A percentile compares a stretch with the other conserved stretches of the same genome.
These are phyloP conservation scores for Backusella tuberculispora DNA, from an alignment of 192 early-diverging fungal genomes.

Conservation along the genomic window DNA sequence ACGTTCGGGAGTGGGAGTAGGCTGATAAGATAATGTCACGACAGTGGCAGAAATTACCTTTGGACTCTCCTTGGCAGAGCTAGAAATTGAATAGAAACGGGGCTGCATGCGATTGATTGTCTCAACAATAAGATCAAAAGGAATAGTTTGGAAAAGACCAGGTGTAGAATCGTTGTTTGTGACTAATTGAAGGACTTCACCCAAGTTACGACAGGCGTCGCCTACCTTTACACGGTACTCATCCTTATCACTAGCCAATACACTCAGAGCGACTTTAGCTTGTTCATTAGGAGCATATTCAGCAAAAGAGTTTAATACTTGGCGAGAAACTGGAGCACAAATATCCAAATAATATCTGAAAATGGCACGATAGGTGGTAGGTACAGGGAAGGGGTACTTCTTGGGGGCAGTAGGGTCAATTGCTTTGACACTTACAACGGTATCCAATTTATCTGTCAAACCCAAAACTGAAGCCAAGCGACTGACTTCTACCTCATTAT, in stretches of 20 bases:
- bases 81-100: constrained; percentile 97
- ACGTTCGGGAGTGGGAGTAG: constrained; percentile 47
- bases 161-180: constrained; percentile 7
- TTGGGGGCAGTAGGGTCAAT: constrained; percentile 81
- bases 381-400: constrained; percentile 86
- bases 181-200: constrained; percentile 68
- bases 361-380: constrained; percentile 83
- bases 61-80: constrained; percentile 77
- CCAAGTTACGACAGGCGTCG: constrained; percentile 72
- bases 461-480: constrained; percentile 65
- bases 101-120: constrained; percentile 81
- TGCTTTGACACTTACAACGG: constrained; percentile 68
- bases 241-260: constrained; percentile 72
- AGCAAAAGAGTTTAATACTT: constrained; percentile 66
- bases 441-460: constrained; percentile 70
- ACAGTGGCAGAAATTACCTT: constrained; percentile 86
- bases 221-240: constrained; percentile 64
- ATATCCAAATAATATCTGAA: constrained; percentile 95
- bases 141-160: constrained; percentile 58
- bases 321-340: constrained; percentile 69
- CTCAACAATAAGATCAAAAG: constrained; percentile 82
- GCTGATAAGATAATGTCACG: constrained; percentile 82
- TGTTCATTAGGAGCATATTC: constrained; percentile 62
- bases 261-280: constrained; percentile 52
- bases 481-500: constrained; percentile 77